Conservation (phyloP, 352 stramenopile genomes). For the Peronosclerospora sorghi region DNA sequence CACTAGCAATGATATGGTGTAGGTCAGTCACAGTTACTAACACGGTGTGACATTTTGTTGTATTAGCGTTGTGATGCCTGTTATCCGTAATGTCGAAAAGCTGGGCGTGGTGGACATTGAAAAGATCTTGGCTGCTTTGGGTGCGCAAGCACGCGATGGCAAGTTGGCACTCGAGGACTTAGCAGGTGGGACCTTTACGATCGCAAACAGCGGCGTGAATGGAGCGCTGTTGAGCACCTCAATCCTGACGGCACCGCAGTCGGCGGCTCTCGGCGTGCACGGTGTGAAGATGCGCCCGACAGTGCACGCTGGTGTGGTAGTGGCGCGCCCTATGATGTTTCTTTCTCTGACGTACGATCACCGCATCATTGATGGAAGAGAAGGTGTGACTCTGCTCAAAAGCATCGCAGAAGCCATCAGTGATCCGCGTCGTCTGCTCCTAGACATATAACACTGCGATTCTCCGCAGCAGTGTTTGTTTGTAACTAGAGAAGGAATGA, state of each 20-base stretch:
- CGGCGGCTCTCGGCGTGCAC: conserved; percentile 97
- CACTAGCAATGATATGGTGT: neutral
- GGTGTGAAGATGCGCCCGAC: conserved; percentile 94
- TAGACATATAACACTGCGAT: conserved; percentile 46
- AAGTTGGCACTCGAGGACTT: conserved; percentile 87
- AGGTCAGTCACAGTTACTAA: neutral
- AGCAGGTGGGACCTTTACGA: conserved; percentile 96
- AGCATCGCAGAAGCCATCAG: conserved; percentile 95
- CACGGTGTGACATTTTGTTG: neutral
- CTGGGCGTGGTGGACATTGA: conserved; percentile 96
- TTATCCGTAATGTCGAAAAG: conserved; percentile 95
- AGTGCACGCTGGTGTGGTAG: conserved; percentile 88
- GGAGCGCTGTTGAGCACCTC: conserved; percentile 97
- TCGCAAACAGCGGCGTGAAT: conserved; percentile 95
- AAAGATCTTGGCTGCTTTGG: conserved; percentile 89
- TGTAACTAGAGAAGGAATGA: conserved; percentile 1
- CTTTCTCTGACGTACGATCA: conserved; percentile 99
- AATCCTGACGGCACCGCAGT: conserved; percentile 98
- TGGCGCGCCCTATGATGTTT: conserved; percentile 99
- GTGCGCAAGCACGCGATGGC: conserved; percentile 51
- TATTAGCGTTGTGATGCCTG: conserved; percentile 93
- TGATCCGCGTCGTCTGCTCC: conserved; percentile 90
- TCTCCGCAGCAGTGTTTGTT: neutral
- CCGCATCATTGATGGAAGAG: conserved; percentile 97
- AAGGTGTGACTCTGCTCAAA: conserved; percentile 99